Base-by-base conservation (phyloP, 169 alveolate genomes). In the Eimeria zaria region DNA sequence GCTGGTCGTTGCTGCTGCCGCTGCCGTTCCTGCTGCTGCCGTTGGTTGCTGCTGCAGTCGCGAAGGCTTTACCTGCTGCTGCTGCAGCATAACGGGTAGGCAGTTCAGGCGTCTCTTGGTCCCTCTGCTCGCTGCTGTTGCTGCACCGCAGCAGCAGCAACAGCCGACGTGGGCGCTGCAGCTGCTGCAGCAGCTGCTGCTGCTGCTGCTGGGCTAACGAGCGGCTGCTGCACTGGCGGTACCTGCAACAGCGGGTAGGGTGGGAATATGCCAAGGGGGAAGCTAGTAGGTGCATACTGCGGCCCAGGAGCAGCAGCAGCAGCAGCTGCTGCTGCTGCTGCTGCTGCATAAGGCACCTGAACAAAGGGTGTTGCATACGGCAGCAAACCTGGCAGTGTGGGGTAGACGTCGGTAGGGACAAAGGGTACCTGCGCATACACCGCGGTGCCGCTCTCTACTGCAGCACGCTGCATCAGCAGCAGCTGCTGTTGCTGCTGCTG, bases 181-280 rank as follows among this genome's bases (percentile, higher is more conserved):
- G 87, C 9, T 76, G 87, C 62, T 76, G 87, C 89, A 48, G 89
- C 85, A 12, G 85, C 85, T 33, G 85, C 58, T 18, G 85, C 69
- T 80, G 89, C 53, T n/a, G 89, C 89, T 80, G 89, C 33, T 16
- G 69, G 53, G 89, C 33, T 80, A 24, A 80, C 62, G 51, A 80
- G 89, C 44, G 46, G 89, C 71, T 80, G 89, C 69, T 80, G 89
- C 89, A 80, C 71, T 36, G 89, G 64, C 1, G 89, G 89, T 46
- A 80, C 58, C 58, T 80, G 89, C 89, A 80, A 41, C 89, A 80
- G 69, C 48, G 89, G 89, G 27, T 48, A 80, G 0, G 89, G 69
- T 5, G 89, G 89, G 69, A 12, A 80, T 7, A 80, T 44, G 20
- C 89, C 89, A 8, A 80, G 89, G 41, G 89, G 89, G 46, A n/a